These are phyloP conservation scores for Magnusiomyces suaveolens DNA, from an alignment of 1,139 yeast genomes.

Conservation along the genomic window DNA sequence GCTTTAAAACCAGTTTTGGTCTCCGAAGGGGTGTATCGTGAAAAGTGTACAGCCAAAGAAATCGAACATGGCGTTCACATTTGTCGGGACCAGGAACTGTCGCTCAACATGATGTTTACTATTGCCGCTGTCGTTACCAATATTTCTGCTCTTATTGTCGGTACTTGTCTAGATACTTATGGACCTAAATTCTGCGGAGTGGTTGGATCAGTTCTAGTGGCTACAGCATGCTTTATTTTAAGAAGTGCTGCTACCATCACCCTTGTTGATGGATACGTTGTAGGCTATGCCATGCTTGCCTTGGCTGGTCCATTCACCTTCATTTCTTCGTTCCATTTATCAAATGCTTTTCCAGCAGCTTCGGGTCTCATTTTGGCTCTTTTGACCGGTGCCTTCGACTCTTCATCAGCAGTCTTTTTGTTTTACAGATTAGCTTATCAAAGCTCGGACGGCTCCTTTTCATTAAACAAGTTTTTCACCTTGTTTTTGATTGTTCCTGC, in stretches of 20 bases:
- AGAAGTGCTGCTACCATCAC: conserved; percentile 32
- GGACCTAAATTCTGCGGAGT: conserved; percentile 78
- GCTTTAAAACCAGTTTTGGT: conserved; percentile 79
- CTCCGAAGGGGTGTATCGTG: conserved; percentile 63
- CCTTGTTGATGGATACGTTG: conserved; percentile 47
- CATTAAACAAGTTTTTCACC: conserved; percentile 51
- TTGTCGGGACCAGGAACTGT: conserved; percentile 69
- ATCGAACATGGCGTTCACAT: conserved; percentile 21
- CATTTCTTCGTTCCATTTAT: conserved; percentile 69
- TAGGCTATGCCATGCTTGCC: conserved; percentile 61
- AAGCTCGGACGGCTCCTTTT: conserved; percentile 29
- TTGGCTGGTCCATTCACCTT: conserved; percentile 77
- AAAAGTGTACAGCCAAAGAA: conserved; percentile 40
- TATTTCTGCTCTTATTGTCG: conserved; percentile 71
- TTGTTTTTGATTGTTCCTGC: conserved; percentile 61
- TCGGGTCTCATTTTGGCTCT: conserved; percentile 65
- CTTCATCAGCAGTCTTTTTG: conserved; percentile 65
- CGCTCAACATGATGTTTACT: conserved; percentile 73
- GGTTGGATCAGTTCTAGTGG: conserved; percentile 54
- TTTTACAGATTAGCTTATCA: conserved; percentile 57
- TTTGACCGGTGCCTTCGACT: conserved; percentile 69
- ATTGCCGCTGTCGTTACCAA: conserved; percentile 84
- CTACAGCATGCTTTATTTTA: conserved; percentile 45
- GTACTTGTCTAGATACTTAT: conserved; percentile 59
- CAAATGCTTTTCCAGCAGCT: conserved; percentile 59